These are phyloP conservation scores for Davidsoniella neocaledoniae DNA, from an alignment of 2,329 filamentous ascomycete species.

Conservation along the genomic window DNA sequence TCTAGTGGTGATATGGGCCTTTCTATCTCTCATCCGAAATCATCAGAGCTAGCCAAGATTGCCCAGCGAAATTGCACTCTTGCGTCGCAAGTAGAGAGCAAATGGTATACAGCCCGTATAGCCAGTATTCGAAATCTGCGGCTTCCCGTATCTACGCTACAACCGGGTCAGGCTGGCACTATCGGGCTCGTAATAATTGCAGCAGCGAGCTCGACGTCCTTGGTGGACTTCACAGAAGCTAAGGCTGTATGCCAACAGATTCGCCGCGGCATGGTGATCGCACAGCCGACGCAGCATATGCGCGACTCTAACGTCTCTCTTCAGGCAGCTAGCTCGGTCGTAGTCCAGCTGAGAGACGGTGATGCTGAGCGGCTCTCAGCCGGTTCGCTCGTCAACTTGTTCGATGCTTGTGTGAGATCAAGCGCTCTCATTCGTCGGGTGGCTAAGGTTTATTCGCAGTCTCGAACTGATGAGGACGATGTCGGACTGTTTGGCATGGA, in stretches of 20 bases:
- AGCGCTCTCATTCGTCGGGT: slow-evolving; percentile 56
- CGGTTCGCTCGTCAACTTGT: slow-evolving; percentile 61
- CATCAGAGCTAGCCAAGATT: slow-evolving; percentile 34
- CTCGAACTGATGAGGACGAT: not conserved
- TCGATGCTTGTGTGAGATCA: slow-evolving; percentile 73
- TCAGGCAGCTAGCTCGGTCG: slow-evolving; percentile 50
- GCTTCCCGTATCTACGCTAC: slow-evolving; percentile 59
- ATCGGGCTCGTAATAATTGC: slow-evolving; percentile 56
- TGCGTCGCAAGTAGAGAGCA: slow-evolving; percentile 36
- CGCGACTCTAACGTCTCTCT: slow-evolving; percentile 38
- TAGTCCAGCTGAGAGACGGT: slow-evolving; percentile 50
- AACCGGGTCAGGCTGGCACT: slow-evolving; percentile 74
- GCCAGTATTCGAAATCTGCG: slow-evolving; percentile 79
- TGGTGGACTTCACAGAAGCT: slow-evolving; percentile 15
- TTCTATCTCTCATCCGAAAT: slow-evolving; percentile 36
- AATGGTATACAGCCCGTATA: slow-evolving; percentile 69
- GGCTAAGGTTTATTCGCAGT: slow-evolving; percentile 15
- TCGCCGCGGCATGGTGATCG: slow-evolving; percentile 72
- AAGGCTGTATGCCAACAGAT: slow-evolving; percentile 26
- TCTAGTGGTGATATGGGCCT: slow-evolving; percentile 19
- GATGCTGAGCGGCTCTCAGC: slow-evolving; percentile 46
- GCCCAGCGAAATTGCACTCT: slow-evolving; percentile 36
- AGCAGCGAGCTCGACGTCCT: slow-evolving; percentile 18
- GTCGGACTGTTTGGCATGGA: slow-evolving; percentile 11
- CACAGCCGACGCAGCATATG: slow-evolving; percentile 43